Evolutionary conservation across 2,329 filamentous ascomycete species (phyloP).

Genomic region (Botryotinia globosa): DNA sequence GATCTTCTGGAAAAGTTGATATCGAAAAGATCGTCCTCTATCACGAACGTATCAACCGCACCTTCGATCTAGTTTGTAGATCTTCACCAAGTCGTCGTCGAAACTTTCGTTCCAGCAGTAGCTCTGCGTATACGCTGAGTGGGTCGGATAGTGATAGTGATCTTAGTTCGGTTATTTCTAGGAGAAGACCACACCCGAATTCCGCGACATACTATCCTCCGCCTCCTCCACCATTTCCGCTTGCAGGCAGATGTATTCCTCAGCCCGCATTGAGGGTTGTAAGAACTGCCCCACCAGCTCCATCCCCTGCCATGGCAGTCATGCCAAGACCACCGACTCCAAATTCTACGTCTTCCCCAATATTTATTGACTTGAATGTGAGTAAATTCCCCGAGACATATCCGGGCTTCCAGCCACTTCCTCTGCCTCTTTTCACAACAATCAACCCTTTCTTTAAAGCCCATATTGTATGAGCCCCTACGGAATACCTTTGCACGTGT

Average conservation of each 20-base stretch:
- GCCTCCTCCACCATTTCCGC: constrained; percentile 5
- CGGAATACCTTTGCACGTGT: neutral
- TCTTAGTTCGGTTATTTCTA: constrained; percentile 16
- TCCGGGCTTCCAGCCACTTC: neutral
- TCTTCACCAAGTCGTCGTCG: constrained; percentile 9
- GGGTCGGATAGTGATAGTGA: constrained; percentile 22
- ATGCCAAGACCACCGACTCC: neutral
- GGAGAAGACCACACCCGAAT: neutral
- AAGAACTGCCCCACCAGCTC: neutral
- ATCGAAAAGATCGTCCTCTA: constrained; percentile 29
- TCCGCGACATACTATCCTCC: neutral
- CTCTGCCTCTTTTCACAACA: neutral
- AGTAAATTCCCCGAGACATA: neutral
- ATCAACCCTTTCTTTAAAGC: neutral
- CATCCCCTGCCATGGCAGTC: too few species aligned
- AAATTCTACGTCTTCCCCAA: neutral
- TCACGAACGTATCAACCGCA: constrained; percentile 29
- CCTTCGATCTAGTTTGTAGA: constrained; percentile 27
- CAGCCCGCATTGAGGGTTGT: too few species aligned
- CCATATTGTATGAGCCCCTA: neutral
- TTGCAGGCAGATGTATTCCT: neutral
- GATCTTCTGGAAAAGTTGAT: constrained; percentile 28
- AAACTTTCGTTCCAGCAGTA: constrained; percentile 13
- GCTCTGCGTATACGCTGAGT: constrained; percentile 15
- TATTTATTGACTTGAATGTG: neutral